Percentiles rank a stretch among this genome's conserved stretches.
phyloP scores from a whole-genome alignment of 75 land plant species.

The Cupressus sempervirens region DNA sequence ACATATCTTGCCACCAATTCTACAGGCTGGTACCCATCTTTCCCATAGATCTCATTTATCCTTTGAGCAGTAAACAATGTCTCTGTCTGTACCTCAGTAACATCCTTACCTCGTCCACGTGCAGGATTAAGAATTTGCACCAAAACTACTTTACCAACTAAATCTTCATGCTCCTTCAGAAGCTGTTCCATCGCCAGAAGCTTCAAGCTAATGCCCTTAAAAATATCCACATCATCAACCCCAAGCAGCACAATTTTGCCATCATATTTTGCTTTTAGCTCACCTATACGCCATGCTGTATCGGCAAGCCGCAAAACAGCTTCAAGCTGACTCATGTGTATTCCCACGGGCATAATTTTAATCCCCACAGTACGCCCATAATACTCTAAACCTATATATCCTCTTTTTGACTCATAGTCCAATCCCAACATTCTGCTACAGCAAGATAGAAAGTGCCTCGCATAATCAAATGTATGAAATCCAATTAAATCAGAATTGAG shows the following conservation, averaged over 20 bases:
- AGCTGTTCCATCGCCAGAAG: slow-evolving; percentile 73
- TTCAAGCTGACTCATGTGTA: slow-evolving; percentile 61
- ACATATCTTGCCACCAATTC: slow-evolving; percentile 50
- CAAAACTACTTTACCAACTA: slow-evolving; percentile 51
- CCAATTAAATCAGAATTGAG: slow-evolving; percentile 80
- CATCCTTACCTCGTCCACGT: slow-evolving; percentile 64
- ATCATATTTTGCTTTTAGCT: slow-evolving; percentile 39
- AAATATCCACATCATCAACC: slow-evolving; percentile 82
- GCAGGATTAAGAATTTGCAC: slow-evolving; percentile 54
- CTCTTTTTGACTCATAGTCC: slow-evolving; percentile 62
- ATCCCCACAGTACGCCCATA: slow-evolving; percentile 59
- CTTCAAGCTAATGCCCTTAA: slow-evolving; percentile 78
- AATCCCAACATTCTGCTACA: slow-evolving; percentile 75
- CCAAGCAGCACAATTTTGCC: slow-evolving; percentile 60
- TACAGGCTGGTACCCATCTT: slow-evolving; percentile 57
- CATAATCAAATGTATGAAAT: slow-evolving; percentile 88
- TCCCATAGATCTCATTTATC: slow-evolving; percentile 58
- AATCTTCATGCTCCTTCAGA: slow-evolving; percentile 52
- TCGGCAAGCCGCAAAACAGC: slow-evolving; percentile 36
- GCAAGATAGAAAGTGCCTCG: slow-evolving; percentile 76
- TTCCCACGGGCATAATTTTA: slow-evolving; percentile 80
- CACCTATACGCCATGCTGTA: slow-evolving; percentile 38
- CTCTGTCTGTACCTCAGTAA: slow-evolving; percentile 52
- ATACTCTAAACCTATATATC: slow-evolving; percentile 54
- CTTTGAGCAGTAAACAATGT: slow-evolving; percentile 35